A percentile compares a stretch with the other conserved stretches of the same genome.
Conservation (phyloP, 2,329 filamentous ascomycete species). For the Hyphodiscus sp. region DNA sequence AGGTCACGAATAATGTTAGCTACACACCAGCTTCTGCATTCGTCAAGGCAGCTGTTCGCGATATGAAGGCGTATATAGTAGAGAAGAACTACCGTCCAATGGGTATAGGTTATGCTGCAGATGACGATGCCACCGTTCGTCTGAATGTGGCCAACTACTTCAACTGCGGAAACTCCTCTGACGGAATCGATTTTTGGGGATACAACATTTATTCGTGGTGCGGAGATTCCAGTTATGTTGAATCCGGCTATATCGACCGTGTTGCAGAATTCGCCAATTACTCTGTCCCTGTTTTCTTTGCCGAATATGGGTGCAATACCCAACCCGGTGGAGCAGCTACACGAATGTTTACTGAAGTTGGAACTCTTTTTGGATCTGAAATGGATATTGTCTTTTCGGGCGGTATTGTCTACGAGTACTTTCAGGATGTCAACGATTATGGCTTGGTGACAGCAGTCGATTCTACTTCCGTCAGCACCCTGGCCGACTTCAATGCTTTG, state of each 20-base stretch:
- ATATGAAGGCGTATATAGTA: constrained; percentile 91
- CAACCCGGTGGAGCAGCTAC: constrained; percentile 33
- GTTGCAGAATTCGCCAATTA: constrained; percentile 81
- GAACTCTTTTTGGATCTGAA: constrained; percentile 65
- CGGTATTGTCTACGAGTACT: constrained; percentile 98
- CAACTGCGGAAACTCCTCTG: constrained; percentile 67
- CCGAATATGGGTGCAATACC: constrained; percentile 93
- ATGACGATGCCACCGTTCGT: constrained; percentile 81
- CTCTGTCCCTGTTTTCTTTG: constrained; percentile 93
- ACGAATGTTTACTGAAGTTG: constrained; percentile 79
- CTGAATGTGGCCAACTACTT: constrained; percentile 82
- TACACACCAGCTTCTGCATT: constrained; percentile 87
- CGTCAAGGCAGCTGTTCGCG: constrained; percentile 94
- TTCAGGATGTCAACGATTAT: constrained; percentile 82
- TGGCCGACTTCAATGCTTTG: constrained; percentile 62
- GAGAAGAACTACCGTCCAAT: constrained; percentile 66
- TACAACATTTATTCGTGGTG: constrained; percentile 99
- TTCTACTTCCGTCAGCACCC: constrained; percentile 56
- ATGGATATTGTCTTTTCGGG: constrained; percentile 89
- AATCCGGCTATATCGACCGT: constrained; percentile 74
- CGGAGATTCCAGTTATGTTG: constrained; percentile 66
- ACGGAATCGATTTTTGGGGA: constrained; percentile 90
- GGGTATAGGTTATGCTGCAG: constrained; percentile 90
- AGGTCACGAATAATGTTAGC: constrained; percentile 81
- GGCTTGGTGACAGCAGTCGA: constrained; percentile 32